phyloP scores from a whole-genome alignment of 139 green algal species.

The Volvox africanus region DNA sequence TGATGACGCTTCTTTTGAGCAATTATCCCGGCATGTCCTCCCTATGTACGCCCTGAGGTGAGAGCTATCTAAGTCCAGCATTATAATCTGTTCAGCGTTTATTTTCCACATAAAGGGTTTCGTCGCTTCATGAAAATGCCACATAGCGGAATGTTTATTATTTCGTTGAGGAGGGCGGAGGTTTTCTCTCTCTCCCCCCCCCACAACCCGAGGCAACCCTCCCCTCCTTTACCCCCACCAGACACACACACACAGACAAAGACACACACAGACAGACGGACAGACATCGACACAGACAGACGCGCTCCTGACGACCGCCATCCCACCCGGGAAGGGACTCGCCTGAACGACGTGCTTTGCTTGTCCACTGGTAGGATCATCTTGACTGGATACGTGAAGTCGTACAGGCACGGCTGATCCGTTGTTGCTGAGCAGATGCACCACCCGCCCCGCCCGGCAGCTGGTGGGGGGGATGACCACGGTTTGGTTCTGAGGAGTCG shows the following conservation, averaged over 20 bases:
- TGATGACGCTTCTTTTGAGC: too few species aligned
- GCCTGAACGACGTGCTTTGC: conserved; percentile 59
- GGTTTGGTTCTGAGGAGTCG: not conserved
- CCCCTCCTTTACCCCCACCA: too few species aligned
- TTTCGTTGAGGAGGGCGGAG: too few species aligned
- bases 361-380: conserved; percentile 31
- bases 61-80: too few species aligned
- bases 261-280: not conserved
- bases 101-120: too few species aligned
- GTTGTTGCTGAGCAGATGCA: conserved; percentile 54
- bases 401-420: conserved; percentile 51
- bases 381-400: conserved; percentile 42
- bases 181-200: too few species aligned
- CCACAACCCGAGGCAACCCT: not conserved
- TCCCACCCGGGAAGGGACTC: not conserved
- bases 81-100: too few species aligned
- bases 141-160: too few species aligned
- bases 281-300: not conserved
- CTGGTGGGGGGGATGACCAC: conserved; percentile 36
- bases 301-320: too few species aligned
- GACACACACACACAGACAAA: not conserved
- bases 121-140: too few species aligned
- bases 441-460: conserved; percentile 58
- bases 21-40: too few species aligned
- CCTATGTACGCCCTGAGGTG: too few species aligned